Percentiles rank a stretch among this genome's conserved stretches.
These are phyloP conservation scores for Claviceps purpurea DNA, from an alignment of 2,329 filamentous ascomycete species.

Conservation along the genomic window DNA sequence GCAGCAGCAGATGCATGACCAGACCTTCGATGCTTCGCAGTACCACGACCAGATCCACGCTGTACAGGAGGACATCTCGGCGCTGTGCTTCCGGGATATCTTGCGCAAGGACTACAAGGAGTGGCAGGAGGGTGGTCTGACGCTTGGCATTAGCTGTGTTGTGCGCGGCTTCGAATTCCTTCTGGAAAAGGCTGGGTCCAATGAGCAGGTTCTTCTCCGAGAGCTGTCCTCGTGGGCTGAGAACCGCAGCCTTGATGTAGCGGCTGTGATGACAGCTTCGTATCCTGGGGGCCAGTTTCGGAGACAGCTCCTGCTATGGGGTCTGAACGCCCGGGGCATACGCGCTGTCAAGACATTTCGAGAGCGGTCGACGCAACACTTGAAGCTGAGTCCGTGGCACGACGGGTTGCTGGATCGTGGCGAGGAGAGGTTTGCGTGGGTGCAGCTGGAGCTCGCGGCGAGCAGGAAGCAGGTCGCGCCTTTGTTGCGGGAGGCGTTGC, in stretches of 20 bases:
- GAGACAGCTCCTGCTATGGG: slow-evolving; percentile 58
- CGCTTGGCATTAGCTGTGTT: slow-evolving; percentile 54
- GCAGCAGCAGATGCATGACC: slow-evolving; percentile 30
- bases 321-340: slow-evolving; percentile 33
- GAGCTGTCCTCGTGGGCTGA: slow-evolving; percentile 38
- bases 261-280: slow-evolving; percentile 57
- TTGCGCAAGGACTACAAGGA: slow-evolving; percentile 77
- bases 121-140: slow-evolving; percentile 46
- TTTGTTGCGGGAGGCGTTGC: slow-evolving; percentile 45
- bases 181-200: slow-evolving; percentile 34
- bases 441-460: slow-evolving; percentile 45
- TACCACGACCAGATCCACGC: slow-evolving; percentile 47
- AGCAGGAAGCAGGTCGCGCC: slow-evolving; percentile 60
- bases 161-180: slow-evolving; percentile 52
- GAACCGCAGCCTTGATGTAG: slow-evolving; percentile 48
- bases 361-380: slow-evolving; percentile 23
- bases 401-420: slow-evolving; percentile 32
- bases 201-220: slow-evolving; percentile 28
- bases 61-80: slow-evolving; percentile 55
- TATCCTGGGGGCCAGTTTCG: slow-evolving; percentile 40
- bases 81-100: slow-evolving; percentile 50
- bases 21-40: slow-evolving; percentile 33
- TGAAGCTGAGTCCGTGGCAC: slow-evolving; percentile 45
- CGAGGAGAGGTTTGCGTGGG: slow-evolving; percentile 49
- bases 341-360: slow-evolving; percentile 43